These are phyloP conservation scores for Sonneratia caseolaris DNA, from an alignment of 345 rosid species.

Conservation along the genomic window DNA sequence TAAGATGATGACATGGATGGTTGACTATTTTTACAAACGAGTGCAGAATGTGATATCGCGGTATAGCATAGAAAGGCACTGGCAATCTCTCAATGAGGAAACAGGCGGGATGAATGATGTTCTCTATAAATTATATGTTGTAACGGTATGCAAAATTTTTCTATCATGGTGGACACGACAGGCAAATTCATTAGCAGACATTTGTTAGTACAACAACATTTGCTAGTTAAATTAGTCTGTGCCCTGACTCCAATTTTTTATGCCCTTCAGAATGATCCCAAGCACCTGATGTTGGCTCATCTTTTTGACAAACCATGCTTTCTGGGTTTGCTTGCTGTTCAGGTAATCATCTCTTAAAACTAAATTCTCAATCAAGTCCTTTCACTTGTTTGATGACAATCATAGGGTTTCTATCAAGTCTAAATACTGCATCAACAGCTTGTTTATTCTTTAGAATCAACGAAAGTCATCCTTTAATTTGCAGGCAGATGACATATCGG, in stretches of 20 bases:
- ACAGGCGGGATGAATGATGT: constrained; percentile 98
- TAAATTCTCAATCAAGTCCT: background rate
- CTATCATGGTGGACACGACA: background rate
- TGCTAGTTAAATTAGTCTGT: background rate
- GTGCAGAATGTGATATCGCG: constrained; percentile 61
- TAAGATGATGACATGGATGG: constrained; percentile 76
- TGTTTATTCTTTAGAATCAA: background rate
- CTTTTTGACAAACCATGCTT: constrained; percentile 97
- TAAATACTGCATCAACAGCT: background rate
- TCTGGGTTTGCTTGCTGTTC: constrained; percentile 81
- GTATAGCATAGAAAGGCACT: constrained; percentile 58
- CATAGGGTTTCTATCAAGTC: background rate
- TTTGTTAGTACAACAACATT: background rate
- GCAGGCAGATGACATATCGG: constrained; percentile 84
- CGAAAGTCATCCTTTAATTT: constrained; percentile 7
- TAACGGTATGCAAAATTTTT: constrained; percentile 42
- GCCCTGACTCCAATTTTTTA: background rate
- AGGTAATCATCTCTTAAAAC: constrained; percentile 25
- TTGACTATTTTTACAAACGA: constrained; percentile 68
- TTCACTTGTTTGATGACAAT: background rate
- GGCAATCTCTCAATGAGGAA: constrained; percentile 76
- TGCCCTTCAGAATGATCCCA: constrained; percentile 53
- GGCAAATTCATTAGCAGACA: background rate
- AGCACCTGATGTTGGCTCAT: constrained; percentile 78
- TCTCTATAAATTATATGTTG: constrained; percentile 54